These are phyloP conservation scores for Tolypocladium amazonense DNA, from an alignment of 2,329 filamentous ascomycete species.

Conservation along the genomic window DNA sequence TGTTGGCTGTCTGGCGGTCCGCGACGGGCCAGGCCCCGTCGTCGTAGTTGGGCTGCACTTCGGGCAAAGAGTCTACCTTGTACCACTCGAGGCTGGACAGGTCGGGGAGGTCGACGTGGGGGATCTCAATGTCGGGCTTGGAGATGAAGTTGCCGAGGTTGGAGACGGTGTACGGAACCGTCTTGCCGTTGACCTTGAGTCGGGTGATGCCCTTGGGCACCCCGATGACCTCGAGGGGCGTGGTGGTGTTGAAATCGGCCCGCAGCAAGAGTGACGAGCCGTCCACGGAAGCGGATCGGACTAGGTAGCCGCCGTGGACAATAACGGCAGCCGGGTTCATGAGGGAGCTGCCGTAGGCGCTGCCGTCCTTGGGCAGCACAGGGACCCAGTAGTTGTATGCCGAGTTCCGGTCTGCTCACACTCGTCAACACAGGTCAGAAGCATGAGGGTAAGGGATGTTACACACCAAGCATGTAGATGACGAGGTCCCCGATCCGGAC, in stretches of 20 bases:
- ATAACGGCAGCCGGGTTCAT: conserved; percentile 38
- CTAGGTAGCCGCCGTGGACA: conserved; percentile 52
- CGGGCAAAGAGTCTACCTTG: conserved; percentile 60
- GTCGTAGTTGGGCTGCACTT: conserved; percentile 52
- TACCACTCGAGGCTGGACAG: conserved; percentile 55
- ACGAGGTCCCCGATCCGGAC: conserved; percentile 26
- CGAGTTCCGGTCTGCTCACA: conserved; percentile 42
- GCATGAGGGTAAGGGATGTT: background rate
- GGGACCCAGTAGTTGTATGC: conserved; percentile 63
- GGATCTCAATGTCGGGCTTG: conserved; percentile 40
- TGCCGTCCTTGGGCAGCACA: conserved; percentile 30
- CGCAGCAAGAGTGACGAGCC: conserved; percentile 49
- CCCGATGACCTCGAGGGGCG: conserved; percentile 57
- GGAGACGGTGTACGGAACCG: conserved; percentile 22
- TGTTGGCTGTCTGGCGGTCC: conserved; percentile 48
- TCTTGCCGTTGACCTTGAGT: conserved; percentile 30
- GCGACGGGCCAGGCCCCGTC: conserved; percentile 58
- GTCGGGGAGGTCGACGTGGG: conserved; percentile 24
- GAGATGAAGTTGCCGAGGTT: conserved; percentile 36
- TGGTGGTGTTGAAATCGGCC: conserved; percentile 64
- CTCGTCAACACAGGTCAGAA: background rate
- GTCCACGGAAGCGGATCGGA: conserved; percentile 47
- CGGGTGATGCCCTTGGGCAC: conserved; percentile 37
- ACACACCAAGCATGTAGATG: conserved; percentile 27
- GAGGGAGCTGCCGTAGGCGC: conserved; percentile 21